Percentiles rank a stretch among this genome's conserved stretches.
phyloP scores from a whole-genome alignment of 2,329 filamentous ascomycete species.

The Cytospora chrysosperma region DNA sequence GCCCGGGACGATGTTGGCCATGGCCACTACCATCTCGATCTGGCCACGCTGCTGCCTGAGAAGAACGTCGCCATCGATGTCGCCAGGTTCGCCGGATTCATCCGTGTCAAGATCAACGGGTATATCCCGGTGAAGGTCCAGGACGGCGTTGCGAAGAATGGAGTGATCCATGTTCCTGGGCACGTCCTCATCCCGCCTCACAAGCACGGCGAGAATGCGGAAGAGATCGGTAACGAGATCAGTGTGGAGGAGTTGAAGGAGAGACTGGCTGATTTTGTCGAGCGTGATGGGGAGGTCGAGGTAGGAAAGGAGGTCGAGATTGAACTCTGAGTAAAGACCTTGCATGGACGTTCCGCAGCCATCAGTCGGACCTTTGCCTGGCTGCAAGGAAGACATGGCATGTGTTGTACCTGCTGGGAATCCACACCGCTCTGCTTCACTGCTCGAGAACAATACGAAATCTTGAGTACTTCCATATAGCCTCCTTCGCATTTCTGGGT shows the following conservation, averaged over 20 bases:
- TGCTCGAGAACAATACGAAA: neutral
- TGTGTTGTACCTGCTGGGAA: neutral
- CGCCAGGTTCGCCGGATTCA: conserved; percentile 63
- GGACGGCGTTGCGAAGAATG: conserved; percentile 74
- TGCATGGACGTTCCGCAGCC: neutral
- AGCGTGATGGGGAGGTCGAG: conserved; percentile 28
- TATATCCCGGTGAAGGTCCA: conserved; percentile 63
- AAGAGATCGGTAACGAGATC: conserved; percentile 48
- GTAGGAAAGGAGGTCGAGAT: conserved; percentile 1
- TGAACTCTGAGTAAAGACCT: neutral
- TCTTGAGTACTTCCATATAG: neutral
- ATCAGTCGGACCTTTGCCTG: neutral
- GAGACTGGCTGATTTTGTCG: conserved; percentile 48
- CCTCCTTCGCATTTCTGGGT: no score
- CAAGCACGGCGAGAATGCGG: conserved; percentile 41
- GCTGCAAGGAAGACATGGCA: neutral
- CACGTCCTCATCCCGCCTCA: conserved; percentile 75
- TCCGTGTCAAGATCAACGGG: conserved; percentile 74
- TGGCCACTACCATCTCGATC: conserved; percentile 64
- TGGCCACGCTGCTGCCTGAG: conserved; percentile 69
- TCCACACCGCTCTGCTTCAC: neutral
- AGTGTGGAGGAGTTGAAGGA: conserved; percentile 61
- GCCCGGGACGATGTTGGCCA: conserved; percentile 35
- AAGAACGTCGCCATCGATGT: conserved; percentile 71
- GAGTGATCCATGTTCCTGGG: conserved; percentile 76